Evolutionary conservation across 441 rosid species (phyloP), one percentile per base, ranked within the genome.

Genomic region (Croton laevigatus): DNA sequence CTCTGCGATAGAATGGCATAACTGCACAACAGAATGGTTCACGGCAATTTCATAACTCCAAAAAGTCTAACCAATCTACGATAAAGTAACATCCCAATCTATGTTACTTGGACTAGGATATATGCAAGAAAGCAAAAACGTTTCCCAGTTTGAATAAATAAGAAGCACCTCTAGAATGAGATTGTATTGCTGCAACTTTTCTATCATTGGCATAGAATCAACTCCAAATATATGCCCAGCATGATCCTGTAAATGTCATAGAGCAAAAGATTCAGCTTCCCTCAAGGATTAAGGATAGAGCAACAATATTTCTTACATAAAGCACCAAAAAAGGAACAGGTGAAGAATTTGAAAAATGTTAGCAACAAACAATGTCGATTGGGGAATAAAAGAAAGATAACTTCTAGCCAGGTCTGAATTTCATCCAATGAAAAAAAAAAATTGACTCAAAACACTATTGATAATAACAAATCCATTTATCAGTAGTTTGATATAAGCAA

Each of bases 191-290:
- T 95, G 97, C 87, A 95, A 71, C 83, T 95, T 93, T 70, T 89
- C 84, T 66, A 89, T 80, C 98, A 95, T 95, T 70, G 86, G 89
- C 74, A 46, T 42, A 20, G 99, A 95, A 81, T 95, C 91, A 44
- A 93, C 97, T 66, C 98, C 97, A 85, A 71, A 89, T 73, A 93
- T 95, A 79, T 93, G 98, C 57, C 99, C 97, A 57, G 97, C 97
- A 83, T 91, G 99, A 82, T 95, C 99, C 98, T 95, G 81, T 69
- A 27, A 27, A 64, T 44, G 76, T 74, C 69, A 78, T 44, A 68
- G 63, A 23, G 58, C 49, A 64, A 19, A 44, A 62, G 48, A 34
- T 20, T 57, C 57, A 68, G n/a, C 54, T 62, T 45, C 27, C 27
- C 61, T 6, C 6, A 40, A 40, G 44, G 19, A 14, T 54, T 16